Base-by-base conservation (phyloP, 352 stramenopile genomes). In the Phytophthora agathidicida region DNA sequence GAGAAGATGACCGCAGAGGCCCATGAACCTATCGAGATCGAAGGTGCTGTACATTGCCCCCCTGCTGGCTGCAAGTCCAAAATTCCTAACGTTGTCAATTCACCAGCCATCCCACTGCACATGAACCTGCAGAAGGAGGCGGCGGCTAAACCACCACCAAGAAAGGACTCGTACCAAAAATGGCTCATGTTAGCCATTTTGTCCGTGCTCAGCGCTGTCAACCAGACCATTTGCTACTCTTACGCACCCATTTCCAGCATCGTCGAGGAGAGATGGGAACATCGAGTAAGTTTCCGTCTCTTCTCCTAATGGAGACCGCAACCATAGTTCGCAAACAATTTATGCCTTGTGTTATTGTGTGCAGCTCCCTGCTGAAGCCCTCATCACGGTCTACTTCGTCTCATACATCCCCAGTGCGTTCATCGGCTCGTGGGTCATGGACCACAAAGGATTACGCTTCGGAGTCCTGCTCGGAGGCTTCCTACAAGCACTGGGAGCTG, bases 351-450 rank as follows among this genome's bases (percentile, higher is more conserved):
- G 16, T 14, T 47, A 10, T 19, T 62, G 20, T 30, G 9, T 44
- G 5, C 54, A 86, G 77, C 52, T 86, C 23, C 73, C 80, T 48
- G 86, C 78, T 22, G 88, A 80, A 19, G 68, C 80, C 48, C 64
- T 91, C 32, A 88, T 91, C 56, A 91, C 81, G 3, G 70, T 89
- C 41, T 91, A 77, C 64, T 91, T 91, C 42, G 28, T 89, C 11
- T 77, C 75, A n/a, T 91, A 91, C 54, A 89, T 91, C 20, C 81
- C 81, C 9, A 88, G 74, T 55, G 83, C 81, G 17, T 88, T 91
- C 57, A 23, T 91, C 32, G 78, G 81, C 0, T 91, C 81, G 42
- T 91, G 81, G 81, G 58, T 91, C 55, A 91, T 91, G 75, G 81
- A 91, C 60, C 74, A 77, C 31, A 69, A 83, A 49, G 74, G 81